Evolutionary conservation across 2,329 filamentous ascomycete genomes (phyloP).

Genomic region (Thelonectria olida): DNA sequence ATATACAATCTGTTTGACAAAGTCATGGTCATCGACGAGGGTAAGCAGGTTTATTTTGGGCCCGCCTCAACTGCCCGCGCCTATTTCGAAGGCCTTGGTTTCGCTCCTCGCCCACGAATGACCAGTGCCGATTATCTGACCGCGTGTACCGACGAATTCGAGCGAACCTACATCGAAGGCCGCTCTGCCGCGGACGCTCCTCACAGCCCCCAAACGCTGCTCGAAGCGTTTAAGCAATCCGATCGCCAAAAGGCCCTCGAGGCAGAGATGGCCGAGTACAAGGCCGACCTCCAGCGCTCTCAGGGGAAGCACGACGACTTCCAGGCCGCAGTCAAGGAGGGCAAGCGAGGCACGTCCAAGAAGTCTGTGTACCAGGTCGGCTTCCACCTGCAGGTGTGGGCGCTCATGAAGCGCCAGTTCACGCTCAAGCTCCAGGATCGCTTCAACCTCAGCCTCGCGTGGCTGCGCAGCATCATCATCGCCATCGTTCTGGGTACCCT

Average conservation of each 20-base stretch:
- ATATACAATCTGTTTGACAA: conserved; percentile 86
- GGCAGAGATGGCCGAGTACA: conserved; percentile 75
- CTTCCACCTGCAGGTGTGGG: conserved; percentile 85
- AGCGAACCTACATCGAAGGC: conserved; percentile 78
- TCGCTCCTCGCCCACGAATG: conserved; percentile 77
- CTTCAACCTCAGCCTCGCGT: conserved; percentile 78
- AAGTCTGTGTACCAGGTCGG: conserved; percentile 85
- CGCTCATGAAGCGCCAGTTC: conserved; percentile 85
- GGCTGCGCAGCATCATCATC: conserved; percentile 73
- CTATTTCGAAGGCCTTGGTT: conserved; percentile 83
- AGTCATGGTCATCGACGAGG: conserved; percentile 81
- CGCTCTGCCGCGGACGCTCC: conserved; percentile 73
- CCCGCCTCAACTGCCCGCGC: conserved; percentile 70
- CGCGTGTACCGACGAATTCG: conserved; percentile 84
- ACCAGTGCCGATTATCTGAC: conserved; percentile 86
- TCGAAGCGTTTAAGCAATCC: conserved; percentile 76
- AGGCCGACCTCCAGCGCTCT: conserved; percentile 69
- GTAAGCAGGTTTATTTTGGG: conserved; percentile 80
- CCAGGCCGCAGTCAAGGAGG: conserved; percentile 76
- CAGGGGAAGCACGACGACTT: conserved; percentile 80
- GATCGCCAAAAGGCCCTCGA: conserved; percentile 64
- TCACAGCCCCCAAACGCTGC: conserved; percentile 72
- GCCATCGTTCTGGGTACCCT: conserved; percentile 83
- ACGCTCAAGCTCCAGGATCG: conserved; percentile 87
- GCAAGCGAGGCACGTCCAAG: conserved; percentile 79